Percentiles rank a stretch among this genome's conserved stretches.
Evolutionary conservation across 2,329 filamentous ascomycete species (phyloP).

Genomic region (Zasmidium citrigriseum): DNA sequence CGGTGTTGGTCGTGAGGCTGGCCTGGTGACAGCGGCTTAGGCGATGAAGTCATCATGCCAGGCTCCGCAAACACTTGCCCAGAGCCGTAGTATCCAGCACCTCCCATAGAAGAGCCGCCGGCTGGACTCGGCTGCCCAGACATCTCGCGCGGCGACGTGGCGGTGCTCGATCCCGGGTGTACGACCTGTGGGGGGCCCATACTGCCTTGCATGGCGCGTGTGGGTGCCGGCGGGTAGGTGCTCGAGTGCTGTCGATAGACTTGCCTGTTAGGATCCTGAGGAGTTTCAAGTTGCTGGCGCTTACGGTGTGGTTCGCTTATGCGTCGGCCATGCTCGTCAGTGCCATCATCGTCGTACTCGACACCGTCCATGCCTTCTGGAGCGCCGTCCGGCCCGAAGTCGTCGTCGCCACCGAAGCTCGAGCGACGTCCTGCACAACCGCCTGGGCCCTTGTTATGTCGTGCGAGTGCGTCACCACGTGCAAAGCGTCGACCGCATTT

Average conservation of each 20-base stretch:
- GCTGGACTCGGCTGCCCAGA: constrained; percentile 33
- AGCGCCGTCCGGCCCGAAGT: constrained; percentile 49
- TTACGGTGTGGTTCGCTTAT: constrained; percentile 75
- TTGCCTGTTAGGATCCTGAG: constrained; percentile 53
- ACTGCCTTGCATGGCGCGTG: constrained; percentile 25
- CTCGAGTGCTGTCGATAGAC: constrained; percentile 67
- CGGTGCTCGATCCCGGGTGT: constrained; percentile 31
- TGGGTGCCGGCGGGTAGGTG: constrained; percentile 68
- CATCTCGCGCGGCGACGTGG: constrained; percentile 40
- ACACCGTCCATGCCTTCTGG: constrained; percentile 66
- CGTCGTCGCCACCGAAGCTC: constrained; percentile 80
- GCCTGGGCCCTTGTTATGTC: constrained; percentile 93
- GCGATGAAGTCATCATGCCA: constrained; percentile 77
- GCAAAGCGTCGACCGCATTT: constrained; percentile 96
- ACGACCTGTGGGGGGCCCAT: constrained; percentile 40
- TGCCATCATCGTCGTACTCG: constrained; percentile 61
- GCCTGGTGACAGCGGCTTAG: constrained; percentile 77
- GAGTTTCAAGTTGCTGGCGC: constrained; percentile 65
- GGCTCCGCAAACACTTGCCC: constrained; percentile 67
- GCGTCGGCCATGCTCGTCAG: constrained; percentile 58
- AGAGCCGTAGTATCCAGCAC: constrained; percentile 30
- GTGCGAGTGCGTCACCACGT: constrained; percentile 87
- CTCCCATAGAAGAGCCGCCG: constrained; percentile 20
- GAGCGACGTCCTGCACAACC: constrained; percentile 90
- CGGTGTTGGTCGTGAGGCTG: constrained; percentile 50